A percentile compares a stretch with the other conserved stretches of the same genome.
These are phyloP conservation scores for Stephania japonica DNA, from an alignment of 164 flowering plant genomes.

Conservation along the genomic window DNA sequence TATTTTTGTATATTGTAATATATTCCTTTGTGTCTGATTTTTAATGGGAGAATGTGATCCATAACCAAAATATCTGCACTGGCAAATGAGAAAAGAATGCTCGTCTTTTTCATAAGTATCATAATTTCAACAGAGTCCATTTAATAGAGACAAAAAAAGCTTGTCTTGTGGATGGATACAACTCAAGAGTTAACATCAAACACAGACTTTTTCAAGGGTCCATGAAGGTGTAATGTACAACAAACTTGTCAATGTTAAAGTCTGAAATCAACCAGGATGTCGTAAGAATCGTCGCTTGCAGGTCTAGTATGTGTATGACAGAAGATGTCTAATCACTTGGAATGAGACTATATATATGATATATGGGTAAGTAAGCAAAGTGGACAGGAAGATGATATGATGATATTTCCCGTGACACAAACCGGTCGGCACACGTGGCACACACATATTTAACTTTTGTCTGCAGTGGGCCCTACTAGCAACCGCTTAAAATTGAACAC, in stretches of 20 bases:
- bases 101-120: not conserved
- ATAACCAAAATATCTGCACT: not conserved
- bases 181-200: not conserved
- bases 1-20: too few relatives aligned
- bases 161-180: not conserved
- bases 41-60: not conserved
- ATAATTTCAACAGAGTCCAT: too few relatives aligned
- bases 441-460: too few relatives aligned
- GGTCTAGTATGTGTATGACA: not conserved
- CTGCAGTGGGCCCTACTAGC: too few relatives aligned
- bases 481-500: too few relatives aligned
- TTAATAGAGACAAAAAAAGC: too few relatives aligned
- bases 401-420: too few relatives aligned
- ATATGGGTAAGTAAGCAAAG: not conserved
- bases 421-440: too few relatives aligned
- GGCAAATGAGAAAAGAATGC: not conserved
- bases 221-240: not conserved
- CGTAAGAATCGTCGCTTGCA: not conserved
- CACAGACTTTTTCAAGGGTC: not conserved
- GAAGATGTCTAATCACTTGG: not conserved
- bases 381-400: too few relatives aligned
- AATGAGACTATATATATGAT: not conserved
- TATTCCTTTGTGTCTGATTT: not conserved
- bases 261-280: not conserved
- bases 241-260: not conserved